Conservation (phyloP, 352 stramenopile species). For the Phytophthora lateralis region DNA sequence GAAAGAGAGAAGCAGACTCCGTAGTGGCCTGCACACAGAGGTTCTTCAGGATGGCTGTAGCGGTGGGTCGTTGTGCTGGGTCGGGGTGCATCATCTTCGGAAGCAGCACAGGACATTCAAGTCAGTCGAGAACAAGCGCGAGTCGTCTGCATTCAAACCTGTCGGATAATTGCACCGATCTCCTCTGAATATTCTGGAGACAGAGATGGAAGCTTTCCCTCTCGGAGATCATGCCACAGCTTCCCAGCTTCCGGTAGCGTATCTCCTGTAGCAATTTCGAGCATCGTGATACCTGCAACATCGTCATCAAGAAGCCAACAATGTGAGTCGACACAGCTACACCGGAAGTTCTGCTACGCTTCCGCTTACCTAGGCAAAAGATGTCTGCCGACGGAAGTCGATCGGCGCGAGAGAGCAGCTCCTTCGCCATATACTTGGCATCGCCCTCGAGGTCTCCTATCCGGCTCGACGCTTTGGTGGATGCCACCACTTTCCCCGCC, state of each 20-base stretch:
- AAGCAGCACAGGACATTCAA: conserved; percentile 1
- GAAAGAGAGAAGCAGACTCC: conserved; percentile 24
- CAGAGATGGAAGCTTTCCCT: conserved; percentile 51
- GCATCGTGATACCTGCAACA: conserved; percentile 63
- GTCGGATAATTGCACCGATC: conserved; percentile 39
- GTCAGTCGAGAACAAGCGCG: conserved; percentile 1
- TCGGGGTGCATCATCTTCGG: conserved; percentile 71
- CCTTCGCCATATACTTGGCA: conserved; percentile 91
- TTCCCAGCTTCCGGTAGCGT: conserved; percentile 56
- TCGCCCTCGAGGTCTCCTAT: conserved; percentile 92
- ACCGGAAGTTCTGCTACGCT: not conserved
- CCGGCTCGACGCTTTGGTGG: conserved; percentile 23
- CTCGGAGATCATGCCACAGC: conserved; percentile 70
- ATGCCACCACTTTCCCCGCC: conserved; percentile 57
- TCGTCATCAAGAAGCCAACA: not conserved
- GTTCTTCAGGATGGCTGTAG: conserved; percentile 41
- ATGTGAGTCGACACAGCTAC: conserved; percentile 1
- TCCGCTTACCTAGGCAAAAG: conserved; percentile 91
- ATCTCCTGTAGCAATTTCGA: conserved; percentile 57
- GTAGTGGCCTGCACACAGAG: conserved; percentile 23
- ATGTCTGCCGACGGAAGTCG: conserved; percentile 89
- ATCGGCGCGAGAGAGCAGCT: conserved; percentile 79
- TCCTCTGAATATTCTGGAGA: conserved; percentile 54
- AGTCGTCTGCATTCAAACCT: conserved; percentile 36
- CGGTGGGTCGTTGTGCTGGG: conserved; percentile 46